These are phyloP conservation scores for Venturia nashicola DNA, from an alignment of 2,329 filamentous ascomycete species.

Conservation along the genomic window DNA sequence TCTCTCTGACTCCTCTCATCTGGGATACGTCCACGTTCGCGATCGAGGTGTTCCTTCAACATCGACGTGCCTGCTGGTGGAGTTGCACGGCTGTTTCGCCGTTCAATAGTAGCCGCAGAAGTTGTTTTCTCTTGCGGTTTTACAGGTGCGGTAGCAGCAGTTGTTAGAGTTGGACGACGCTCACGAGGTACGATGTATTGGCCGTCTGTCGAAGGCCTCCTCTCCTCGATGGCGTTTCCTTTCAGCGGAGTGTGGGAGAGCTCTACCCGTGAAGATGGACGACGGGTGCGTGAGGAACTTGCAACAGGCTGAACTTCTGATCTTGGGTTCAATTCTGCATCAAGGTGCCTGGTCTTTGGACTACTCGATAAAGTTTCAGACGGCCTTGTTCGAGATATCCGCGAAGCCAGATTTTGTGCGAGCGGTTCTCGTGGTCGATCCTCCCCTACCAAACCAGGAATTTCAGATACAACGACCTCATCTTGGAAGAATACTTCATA, in stretches of 20 bases:
- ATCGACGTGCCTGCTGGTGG: constrained; percentile 31
- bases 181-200: constrained; percentile 26
- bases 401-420: constrained; percentile 5
- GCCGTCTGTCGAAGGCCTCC: constrained; percentile 18
- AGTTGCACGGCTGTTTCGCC: constrained; percentile 44
- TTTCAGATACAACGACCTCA: constrained; percentile 57
- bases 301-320: neutral
- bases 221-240: neutral
- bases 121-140: constrained; percentile 15
- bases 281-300: neutral
- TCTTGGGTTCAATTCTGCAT: neutral
- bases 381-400: constrained; percentile 7
- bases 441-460: constrained; percentile 71
- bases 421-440: constrained; percentile 32
- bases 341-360: neutral
- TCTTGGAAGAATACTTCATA: constrained; percentile 80
- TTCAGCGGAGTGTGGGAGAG: neutral
- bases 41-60: constrained; percentile 35
- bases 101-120: constrained; percentile 39
- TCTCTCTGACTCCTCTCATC: constrained; percentile 27
- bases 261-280: constrained; percentile 4
- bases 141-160: constrained; percentile 32
- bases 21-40: constrained; percentile 26
- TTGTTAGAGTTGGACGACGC: constrained; percentile 31
- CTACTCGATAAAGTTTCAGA: constrained; percentile 3